Evolutionary conservation across 768 basidiomycete genomes (phyloP).

Genomic region (Mycena vulgaris): DNA sequence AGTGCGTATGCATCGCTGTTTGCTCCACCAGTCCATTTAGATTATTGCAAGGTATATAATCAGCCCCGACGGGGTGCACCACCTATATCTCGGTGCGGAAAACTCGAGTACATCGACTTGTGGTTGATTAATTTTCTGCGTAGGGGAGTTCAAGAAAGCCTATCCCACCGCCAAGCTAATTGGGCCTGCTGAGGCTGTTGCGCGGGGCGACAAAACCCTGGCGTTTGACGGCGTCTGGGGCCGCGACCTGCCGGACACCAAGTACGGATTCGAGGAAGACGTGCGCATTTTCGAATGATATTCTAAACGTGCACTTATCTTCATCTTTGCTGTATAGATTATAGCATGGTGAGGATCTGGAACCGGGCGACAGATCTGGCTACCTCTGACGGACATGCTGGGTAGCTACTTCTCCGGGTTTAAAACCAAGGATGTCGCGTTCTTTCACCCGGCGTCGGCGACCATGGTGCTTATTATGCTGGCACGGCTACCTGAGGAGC

Average conservation of each 20-base stretch:
- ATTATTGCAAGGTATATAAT: slow-evolving; percentile 65
- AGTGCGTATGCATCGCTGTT: slow-evolving; percentile 54
- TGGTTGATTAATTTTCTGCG: no score
- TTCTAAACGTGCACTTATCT: not conserved
- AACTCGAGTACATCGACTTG: no score
- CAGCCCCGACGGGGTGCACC: slow-evolving; percentile 71
- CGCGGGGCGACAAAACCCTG: slow-evolving; percentile 65
- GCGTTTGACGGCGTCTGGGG: slow-evolving; percentile 81
- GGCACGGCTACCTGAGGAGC: not conserved
- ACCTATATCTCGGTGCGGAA: slow-evolving; percentile 69
- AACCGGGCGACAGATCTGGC: not conserved
- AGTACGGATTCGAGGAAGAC: slow-evolving; percentile 87
- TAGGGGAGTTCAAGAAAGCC: slow-evolving; percentile 75
- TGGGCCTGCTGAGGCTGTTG: slow-evolving; percentile 71
- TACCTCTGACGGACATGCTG: not conserved
- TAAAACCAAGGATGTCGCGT: slow-evolving; percentile 87
- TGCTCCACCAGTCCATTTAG: not conserved
- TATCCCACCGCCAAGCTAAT: slow-evolving; percentile 82
- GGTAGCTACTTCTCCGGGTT: slow-evolving; percentile 79
- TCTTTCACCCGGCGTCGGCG: slow-evolving; percentile 80
- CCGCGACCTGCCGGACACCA: slow-evolving; percentile 72
- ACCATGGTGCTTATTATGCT: slow-evolving; percentile 65
- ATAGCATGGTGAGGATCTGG: slow-evolving; percentile 61
- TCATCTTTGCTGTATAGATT: slow-evolving; percentile 48
- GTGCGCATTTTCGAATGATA: slow-evolving; percentile 40